A percentile compares a stretch with the other conserved stretches of the same genome.
Conservation (phyloP, 2,329 filamentous ascomycete species). For the Pseudogymnoascus sp. region DNA sequence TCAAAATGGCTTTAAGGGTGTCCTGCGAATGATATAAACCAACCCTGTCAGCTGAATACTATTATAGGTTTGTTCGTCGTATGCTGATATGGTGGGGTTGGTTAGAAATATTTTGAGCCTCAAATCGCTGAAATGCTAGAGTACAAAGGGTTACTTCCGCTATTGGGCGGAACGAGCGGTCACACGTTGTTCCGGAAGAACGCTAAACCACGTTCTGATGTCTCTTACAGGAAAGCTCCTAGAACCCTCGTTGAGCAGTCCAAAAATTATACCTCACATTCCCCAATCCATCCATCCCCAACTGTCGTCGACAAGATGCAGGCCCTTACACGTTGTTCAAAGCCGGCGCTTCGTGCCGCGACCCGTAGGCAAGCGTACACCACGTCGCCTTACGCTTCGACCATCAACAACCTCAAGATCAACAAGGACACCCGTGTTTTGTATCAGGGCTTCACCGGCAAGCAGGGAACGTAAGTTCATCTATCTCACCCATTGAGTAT, state of each 20-base stretch:
- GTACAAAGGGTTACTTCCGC: background rate
- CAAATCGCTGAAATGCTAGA: background rate
- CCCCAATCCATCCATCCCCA: constrained; percentile 11
- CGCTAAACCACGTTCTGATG: constrained; percentile 6
- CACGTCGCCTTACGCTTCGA: constrained; percentile 62
- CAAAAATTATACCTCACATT: constrained; percentile 8
- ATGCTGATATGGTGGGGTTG: constrained; percentile 1
- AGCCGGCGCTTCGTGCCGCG: constrained; percentile 60
- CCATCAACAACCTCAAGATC: constrained; percentile 82
- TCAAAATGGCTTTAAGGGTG: background rate
- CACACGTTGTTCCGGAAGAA: background rate
- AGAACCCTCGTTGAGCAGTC: background rate
- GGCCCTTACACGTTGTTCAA: constrained; percentile 67
- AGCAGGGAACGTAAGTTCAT: constrained; percentile 77
- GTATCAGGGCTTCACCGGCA: constrained; percentile 95
- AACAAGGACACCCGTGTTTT: constrained; percentile 89
- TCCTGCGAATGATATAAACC: background rate
- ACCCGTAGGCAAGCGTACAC: constrained; percentile 67
- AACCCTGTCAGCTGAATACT: background rate
- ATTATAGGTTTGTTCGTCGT: background rate
- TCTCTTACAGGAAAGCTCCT: constrained; percentile 9
- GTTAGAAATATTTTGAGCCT: constrained; percentile 1
- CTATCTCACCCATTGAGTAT: background rate
- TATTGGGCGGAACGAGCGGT: background rate
- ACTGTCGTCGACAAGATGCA: constrained; percentile 58